A percentile compares a stretch with the other conserved stretches of the same genome.
Evolutionary conservation across 2,329 filamentous ascomycete genomes (phyloP).

Genomic region (Cladosporium sp.): DNA sequence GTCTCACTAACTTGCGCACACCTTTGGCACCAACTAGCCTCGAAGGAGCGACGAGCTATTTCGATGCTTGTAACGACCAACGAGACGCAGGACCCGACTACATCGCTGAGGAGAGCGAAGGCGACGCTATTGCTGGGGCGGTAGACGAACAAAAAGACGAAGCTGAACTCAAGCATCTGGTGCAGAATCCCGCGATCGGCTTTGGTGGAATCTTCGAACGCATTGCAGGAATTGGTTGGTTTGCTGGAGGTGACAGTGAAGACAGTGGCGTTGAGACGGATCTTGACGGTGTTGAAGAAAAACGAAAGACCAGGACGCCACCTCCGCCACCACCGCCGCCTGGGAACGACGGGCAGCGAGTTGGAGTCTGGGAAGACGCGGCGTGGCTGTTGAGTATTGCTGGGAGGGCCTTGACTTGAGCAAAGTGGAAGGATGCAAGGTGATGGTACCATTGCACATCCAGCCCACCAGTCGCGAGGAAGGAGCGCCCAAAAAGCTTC

Average conservation of each 20-base stretch:
- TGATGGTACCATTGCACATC: neutral
- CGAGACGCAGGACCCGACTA: conserved; percentile 50
- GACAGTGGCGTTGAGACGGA: conserved; percentile 32
- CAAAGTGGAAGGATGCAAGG: neutral
- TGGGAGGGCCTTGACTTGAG: conserved; percentile 19
- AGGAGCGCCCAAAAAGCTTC: neutral
- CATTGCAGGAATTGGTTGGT: conserved; percentile 13
- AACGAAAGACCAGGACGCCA: conserved; percentile 33
- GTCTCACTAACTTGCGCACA: conserved; percentile 41
- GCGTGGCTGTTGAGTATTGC: conserved; percentile 60
- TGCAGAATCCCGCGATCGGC: conserved; percentile 55
- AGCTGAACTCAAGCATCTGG: conserved; percentile 55
- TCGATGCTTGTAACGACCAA: conserved; percentile 30
- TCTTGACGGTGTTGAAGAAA: conserved; percentile 33
- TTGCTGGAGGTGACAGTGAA: conserved; percentile 23
- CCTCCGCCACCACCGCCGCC: conserved; percentile 38
- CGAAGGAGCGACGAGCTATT: conserved; percentile 31
- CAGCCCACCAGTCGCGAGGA: neutral
- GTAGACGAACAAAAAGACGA: conserved; percentile 50
- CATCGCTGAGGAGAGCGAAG: conserved; percentile 40
- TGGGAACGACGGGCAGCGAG: conserved; percentile 42
- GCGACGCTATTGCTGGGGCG: conserved; percentile 34
- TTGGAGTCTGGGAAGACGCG: conserved; percentile 60
- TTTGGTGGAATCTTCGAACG: conserved; percentile 51
- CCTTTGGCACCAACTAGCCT: conserved; percentile 28